These are phyloP conservation scores for Tetracladium setigerum DNA, from an alignment of 495 filamentous ascomycete species.

Conservation along the genomic window DNA sequence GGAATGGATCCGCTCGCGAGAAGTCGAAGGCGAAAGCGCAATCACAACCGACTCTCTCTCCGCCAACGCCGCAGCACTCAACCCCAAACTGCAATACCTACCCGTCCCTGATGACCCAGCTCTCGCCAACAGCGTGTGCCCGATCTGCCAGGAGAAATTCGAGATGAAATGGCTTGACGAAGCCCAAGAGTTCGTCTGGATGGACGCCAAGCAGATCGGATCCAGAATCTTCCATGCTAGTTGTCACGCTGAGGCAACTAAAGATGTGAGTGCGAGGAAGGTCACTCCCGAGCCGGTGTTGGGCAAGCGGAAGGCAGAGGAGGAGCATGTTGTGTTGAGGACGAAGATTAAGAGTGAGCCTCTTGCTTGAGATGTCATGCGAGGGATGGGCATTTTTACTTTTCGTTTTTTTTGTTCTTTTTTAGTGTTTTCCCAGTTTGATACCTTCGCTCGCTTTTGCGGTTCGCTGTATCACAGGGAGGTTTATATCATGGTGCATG, in stretches of 20 bases:
- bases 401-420: too few relatives aligned
- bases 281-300: constrained; percentile 58
- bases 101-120: constrained; percentile 72
- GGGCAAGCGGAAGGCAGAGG: constrained; percentile 66
- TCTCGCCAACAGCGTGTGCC: constrained; percentile 65
- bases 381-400: too few relatives aligned
- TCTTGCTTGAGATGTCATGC: too few relatives aligned
- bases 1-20: constrained; percentile 86
- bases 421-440: too few relatives aligned
- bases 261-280: constrained; percentile 44
- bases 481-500: too few relatives aligned
- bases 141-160: constrained; percentile 93
- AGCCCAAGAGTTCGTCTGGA: constrained; percentile 94
- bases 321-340: constrained; percentile 12
- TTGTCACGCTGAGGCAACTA: constrained; percentile 78
- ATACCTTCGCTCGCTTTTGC: too few relatives aligned
- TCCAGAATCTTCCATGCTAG: constrained; percentile 80
- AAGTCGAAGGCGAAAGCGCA: constrained; percentile 54
- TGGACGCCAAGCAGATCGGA: constrained; percentile 76
- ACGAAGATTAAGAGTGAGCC: constrained; percentile 17
- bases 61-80: constrained; percentile 21
- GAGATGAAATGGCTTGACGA: constrained; percentile 84
- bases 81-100: constrained; percentile 65
- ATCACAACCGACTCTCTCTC: constrained; percentile 9
- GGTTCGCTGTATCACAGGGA: too few relatives aligned